Evolutionary conservation across 768 basidiomycete genomes (phyloP).

Genomic region (Termitomyces sp.): DNA sequence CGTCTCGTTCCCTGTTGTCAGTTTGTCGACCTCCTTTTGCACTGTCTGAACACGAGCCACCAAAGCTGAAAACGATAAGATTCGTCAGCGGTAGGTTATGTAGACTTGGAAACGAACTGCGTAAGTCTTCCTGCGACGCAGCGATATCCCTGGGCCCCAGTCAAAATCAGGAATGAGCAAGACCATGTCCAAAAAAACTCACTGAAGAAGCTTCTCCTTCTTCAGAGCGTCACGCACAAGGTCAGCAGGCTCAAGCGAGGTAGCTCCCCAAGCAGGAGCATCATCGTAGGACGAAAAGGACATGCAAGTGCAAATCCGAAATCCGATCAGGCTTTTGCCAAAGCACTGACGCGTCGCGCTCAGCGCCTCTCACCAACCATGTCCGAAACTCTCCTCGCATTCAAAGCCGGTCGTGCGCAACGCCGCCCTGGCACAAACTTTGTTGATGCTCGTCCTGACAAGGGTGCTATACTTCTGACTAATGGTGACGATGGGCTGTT

Average conservation of each 20-base stretch:
- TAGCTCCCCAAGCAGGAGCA: slow-evolving; percentile 47
- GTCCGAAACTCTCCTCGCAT: slow-evolving; percentile 43
- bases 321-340: slow-evolving; percentile 26
- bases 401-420: slow-evolving; percentile 75
- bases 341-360: slow-evolving; percentile 44
- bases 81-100: background rate
- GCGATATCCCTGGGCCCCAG: slow-evolving; percentile 58
- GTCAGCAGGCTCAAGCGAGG: slow-evolving; percentile 44
- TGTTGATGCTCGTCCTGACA: slow-evolving; percentile 64
- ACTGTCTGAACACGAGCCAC: slow-evolving; percentile 62
- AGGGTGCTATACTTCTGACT: slow-evolving; percentile 69
- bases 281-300: slow-evolving; percentile 41
- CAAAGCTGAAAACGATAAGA: slow-evolving; percentile 43
- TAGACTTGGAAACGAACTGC: slow-evolving; percentile 41
- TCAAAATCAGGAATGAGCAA: background rate
- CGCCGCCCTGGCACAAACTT: slow-evolving; percentile 62
- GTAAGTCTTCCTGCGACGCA: slow-evolving; percentile 73
- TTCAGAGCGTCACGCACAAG: slow-evolving; percentile 71
- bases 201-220: slow-evolving; percentile 81
- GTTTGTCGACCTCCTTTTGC: slow-evolving; percentile 78
- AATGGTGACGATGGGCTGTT: slow-evolving; percentile 73
- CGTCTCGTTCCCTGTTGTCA: slow-evolving; percentile 74
- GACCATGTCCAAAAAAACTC: slow-evolving; percentile 19
- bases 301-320: slow-evolving; percentile 29
- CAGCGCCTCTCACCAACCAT: slow-evolving; percentile 3